Percentiles rank a stretch among this genome's conserved stretches.
Evolutionary conservation across 164 flowering plant genomes (phyloP).

Genomic region (Umbilicus rupestris): DNA sequence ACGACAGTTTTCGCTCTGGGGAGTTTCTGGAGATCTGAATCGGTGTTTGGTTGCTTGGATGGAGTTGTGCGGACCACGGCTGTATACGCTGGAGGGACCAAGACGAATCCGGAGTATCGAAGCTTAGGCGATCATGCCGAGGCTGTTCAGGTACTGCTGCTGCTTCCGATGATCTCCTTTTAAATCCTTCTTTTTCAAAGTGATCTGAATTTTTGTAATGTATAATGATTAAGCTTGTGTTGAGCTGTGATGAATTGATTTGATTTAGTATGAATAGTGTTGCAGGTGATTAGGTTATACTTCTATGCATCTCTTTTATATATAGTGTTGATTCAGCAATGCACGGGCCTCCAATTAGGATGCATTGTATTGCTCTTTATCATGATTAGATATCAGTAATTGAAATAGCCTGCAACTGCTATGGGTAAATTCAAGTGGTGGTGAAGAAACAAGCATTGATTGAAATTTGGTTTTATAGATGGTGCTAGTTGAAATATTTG

Average conservation of each 20-base stretch:
- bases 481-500: background rate
- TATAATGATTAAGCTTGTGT: background rate
- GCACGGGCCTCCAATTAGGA: background rate
- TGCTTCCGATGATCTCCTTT: background rate
- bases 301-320: background rate
- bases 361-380: background rate
- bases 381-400: background rate
- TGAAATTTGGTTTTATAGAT: too few species aligned
- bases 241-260: background rate
- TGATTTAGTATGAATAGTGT: background rate
- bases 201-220: background rate
- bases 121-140: constrained; percentile 92
- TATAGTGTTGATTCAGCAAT: background rate
- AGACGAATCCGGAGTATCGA: constrained; percentile 71
- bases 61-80: constrained; percentile 74
- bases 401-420: background rate
- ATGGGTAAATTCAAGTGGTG: background rate
- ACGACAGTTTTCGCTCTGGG: constrained; percentile 88
- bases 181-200: background rate
- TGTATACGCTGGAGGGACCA: constrained; percentile 87
- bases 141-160: constrained; percentile 51
- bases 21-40: constrained; percentile 97
- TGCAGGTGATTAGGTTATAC: background rate
- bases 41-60: constrained; percentile 78
- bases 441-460: background rate